A percentile compares a stretch with the other conserved stretches of the same genome.
Evolutionary conservation across 1,284 basidiomycete species (phyloP).

Genomic region (Sporisorium exsertum): DNA sequence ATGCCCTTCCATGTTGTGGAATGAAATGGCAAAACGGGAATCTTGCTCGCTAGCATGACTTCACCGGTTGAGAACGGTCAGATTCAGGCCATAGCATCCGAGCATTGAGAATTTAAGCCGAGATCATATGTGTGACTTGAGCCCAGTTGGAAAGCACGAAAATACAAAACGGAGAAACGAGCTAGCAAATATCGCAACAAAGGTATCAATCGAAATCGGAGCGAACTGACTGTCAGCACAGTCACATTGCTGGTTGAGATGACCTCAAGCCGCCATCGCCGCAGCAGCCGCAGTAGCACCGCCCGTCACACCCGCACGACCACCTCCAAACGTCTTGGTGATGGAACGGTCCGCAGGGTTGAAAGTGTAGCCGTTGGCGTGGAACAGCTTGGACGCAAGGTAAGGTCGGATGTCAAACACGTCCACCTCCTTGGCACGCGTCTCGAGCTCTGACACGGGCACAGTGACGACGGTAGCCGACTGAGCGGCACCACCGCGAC

Average conservation of each 20-base stretch:
- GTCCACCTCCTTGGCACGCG: slow-evolving; percentile 85
- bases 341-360: slow-evolving; percentile 57
- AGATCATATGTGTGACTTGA: not conserved
- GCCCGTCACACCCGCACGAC: slow-evolving; percentile 18
- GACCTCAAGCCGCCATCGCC: slow-evolving; percentile 35
- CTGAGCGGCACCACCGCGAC: slow-evolving; percentile 21
- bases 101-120: not conserved
- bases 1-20: not conserved
- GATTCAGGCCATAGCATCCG: not conserved
- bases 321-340: slow-evolving; percentile 60
- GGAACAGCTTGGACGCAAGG: slow-evolving; percentile 84
- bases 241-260: no score
- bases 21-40: not conserved
- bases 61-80: not conserved
- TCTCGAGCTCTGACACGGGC: slow-evolving; percentile 70
- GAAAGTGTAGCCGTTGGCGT: slow-evolving; percentile 85
- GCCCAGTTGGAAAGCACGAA: not conserved
- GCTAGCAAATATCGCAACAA: slow-evolving; percentile 1
- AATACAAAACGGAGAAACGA: not conserved
- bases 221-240: no score
- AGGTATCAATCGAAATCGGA: not conserved
- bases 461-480: slow-evolving; percentile 53
- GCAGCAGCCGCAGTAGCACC: slow-evolving; percentile 19
- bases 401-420: slow-evolving; percentile 91
- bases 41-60: not conserved